Evolutionary conservation across 2,329 filamentous ascomycete species (phyloP), one percentile per base, ranked within the genome.

Genomic region (Penicillium sp.): DNA sequence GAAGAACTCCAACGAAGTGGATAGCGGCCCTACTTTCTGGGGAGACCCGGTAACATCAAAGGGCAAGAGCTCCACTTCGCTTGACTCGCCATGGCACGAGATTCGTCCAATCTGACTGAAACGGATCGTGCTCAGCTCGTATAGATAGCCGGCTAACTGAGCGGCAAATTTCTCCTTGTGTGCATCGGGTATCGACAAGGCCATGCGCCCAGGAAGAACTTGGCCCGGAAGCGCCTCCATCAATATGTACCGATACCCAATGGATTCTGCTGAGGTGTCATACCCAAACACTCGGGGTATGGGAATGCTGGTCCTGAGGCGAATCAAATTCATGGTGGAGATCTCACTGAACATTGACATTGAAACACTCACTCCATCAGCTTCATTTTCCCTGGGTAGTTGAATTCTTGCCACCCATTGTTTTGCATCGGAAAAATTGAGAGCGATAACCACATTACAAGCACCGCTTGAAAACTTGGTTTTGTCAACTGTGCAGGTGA

Each of bases 351-450:
- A 31, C 29, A 31, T 31, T 4, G 29, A 7, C 29, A 11, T 31
- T 31, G 29, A 31, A 31, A 31, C 11, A 11, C 29, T 11, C 2
- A 11, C 29, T 2, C 11, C 3, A 31, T 31, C 29, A 31, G 29
- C 29, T 8, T 31, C 29, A 11, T 51, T 2, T 24, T 29, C 27
- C n/a, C 8, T 16, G 8, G 49, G 49, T 3, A 51, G 42, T 36
- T 45, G 40, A n/a, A 47, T 47, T 43, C 49, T 47, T 1, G 43
- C 49, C 11, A 52, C 22, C 49, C 49, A 52, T 47, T 52, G 49
- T 9, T 11, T 39, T 13, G 11, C 24, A 47, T 52, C 49, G 1
- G 49, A 52, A 27, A 52, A 47, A n/a, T 10, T 47, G 11, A 52
- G 31, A n/a, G 49, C 49, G 13, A 52, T 16, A n/a, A 52, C 49